Evolutionary conservation across 768 basidiomycete species (phyloP).

Genomic region (Lentinula edodes): DNA sequence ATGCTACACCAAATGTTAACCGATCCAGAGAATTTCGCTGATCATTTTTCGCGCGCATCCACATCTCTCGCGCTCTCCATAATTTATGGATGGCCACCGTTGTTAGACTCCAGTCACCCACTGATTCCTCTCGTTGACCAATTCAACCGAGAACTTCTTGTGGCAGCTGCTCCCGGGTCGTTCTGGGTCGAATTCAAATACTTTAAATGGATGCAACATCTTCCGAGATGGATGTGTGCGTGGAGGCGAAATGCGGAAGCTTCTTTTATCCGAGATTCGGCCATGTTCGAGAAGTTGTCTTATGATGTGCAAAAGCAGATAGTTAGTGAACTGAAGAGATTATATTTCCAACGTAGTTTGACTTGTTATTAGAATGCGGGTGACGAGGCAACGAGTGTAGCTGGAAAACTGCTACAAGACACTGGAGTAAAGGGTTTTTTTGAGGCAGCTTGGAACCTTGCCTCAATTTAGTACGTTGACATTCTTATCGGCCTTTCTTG

Average conservation of each 20-base stretch:
- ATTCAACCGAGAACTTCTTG: slow-evolving; percentile 16
- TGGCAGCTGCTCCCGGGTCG: slow-evolving; percentile 24
- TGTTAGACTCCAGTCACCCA: slow-evolving; percentile 11
- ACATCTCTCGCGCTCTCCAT: slow-evolving; percentile 9
- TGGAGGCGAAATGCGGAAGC: slow-evolving; percentile 22
- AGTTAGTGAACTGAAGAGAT: background rate
- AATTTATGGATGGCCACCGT: slow-evolving; percentile 12
- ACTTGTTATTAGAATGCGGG: background rate
- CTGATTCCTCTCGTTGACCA: slow-evolving; percentile 9
- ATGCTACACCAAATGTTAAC: background rate
- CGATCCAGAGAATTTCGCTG: background rate
- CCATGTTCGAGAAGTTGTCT: slow-evolving; percentile 13
- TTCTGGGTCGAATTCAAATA: slow-evolving; percentile 27
- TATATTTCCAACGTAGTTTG: background rate
- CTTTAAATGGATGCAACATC: slow-evolving; percentile 17
- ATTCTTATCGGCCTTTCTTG: background rate
- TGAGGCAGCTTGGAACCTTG: slow-evolving; percentile 1
- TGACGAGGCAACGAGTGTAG: background rate
- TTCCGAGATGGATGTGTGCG: slow-evolving; percentile 21
- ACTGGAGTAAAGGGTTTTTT: background rate
- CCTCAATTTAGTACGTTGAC: slow-evolving; percentile 5
- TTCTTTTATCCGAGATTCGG: slow-evolving; percentile 12
- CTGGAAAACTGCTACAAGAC: background rate
- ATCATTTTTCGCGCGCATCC: slow-evolving; percentile 9
- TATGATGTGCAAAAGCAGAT: background rate